A percentile compares a stretch with the other conserved stretches of the same genome.
These are phyloP conservation scores for Ceratonia siliqua DNA, from an alignment of 306 rosid species.

Conservation along the genomic window DNA sequence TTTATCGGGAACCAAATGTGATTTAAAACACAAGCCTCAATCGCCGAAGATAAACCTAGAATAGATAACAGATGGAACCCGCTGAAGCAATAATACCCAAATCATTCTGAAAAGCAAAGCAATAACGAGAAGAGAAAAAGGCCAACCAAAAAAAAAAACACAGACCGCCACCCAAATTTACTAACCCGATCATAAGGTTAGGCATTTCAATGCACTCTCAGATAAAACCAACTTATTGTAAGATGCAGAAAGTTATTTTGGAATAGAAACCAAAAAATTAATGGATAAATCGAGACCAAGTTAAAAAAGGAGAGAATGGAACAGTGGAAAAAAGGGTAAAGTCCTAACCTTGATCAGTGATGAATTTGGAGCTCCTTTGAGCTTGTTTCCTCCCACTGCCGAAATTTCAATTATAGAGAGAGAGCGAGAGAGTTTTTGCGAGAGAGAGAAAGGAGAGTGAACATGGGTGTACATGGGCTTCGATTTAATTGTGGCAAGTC, in stretches of 20 bases:
- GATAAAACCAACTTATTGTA: conserved; percentile 16
- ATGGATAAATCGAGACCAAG: neutral
- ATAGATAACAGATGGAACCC: conserved; percentile 5
- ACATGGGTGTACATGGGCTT: conserved; percentile 26
- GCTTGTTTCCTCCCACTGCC: conserved; percentile 40
- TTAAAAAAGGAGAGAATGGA: conserved; percentile 26
- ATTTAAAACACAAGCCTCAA: conserved; percentile 31
- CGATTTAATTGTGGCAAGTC: conserved; percentile 54
- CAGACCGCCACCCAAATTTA: neutral
- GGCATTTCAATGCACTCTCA: conserved; percentile 23
- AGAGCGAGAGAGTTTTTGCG: conserved; percentile 25
- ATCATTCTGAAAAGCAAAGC: conserved; percentile 3
- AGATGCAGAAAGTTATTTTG: conserved; percentile 9
- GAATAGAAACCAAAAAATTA: conserved; percentile 3
- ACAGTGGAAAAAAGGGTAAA: conserved; percentile 24
- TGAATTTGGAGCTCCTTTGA: conserved; percentile 38
- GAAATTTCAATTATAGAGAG: conserved; percentile 57
- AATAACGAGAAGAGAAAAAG: neutral
- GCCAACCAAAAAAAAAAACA: neutral
- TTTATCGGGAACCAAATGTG: neutral
- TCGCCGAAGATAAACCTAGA: conserved; percentile 19
- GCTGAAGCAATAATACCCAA: conserved; percentile 34
- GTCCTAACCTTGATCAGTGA: conserved; percentile 64
- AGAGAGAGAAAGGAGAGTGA: conserved; percentile 14
- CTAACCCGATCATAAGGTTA: conserved; percentile 45